Evolutionary conservation across 2,329 filamentous ascomycete species (phyloP), one percentile per base, ranked within the genome.

Genomic region (Biscogniauxia mediterranea): DNA sequence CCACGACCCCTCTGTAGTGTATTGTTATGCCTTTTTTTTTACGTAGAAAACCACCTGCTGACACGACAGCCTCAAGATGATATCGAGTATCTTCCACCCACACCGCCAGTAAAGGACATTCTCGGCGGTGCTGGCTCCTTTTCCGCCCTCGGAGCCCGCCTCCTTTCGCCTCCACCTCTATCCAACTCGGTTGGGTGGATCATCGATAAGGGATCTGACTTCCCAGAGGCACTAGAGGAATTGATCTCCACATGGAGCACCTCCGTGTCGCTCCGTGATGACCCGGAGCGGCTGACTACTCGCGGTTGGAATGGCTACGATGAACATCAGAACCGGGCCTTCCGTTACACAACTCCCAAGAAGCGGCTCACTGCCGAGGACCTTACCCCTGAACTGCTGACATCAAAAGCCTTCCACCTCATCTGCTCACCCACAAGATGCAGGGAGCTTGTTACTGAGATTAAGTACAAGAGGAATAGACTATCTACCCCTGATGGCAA

Each of bases 281-380:
- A 90, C 58, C 79, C 81, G 1, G 75, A 82, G 6, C 86, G 91
- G 23, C 80, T 91, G 55, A 98, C 94, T 2, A 99, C 95, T 0
- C 86, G 92, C 53, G 93, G 90, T 53, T 97, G 92, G 92, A 98
- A 98, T 74, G 91, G 91, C 55, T 98, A 98, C 73, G 86, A 89
- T 46, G 83, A 85, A 32, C 86, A 87, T 61, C 85, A 91, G 73
- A 84, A 87, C 66, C 80, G 84, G 76, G 88, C 89, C 7, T 99
- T 99, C 81, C 89, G 87, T 73, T 99, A 98, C 75, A 81, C 88
- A 57, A 97, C 93, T 0, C 89, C 92, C 0, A 98, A 97, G 77
- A 81, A 91, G 65, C 89, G 93, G 5, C 81, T 99, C 17, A 89
- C 91, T 3, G 89, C 89, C 32, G 78, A 83, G 11, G 90, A 93